phyloP scores from a whole-genome alignment of 2,329 filamentous ascomycete genomes.

The Beauveria sp. region DNA sequence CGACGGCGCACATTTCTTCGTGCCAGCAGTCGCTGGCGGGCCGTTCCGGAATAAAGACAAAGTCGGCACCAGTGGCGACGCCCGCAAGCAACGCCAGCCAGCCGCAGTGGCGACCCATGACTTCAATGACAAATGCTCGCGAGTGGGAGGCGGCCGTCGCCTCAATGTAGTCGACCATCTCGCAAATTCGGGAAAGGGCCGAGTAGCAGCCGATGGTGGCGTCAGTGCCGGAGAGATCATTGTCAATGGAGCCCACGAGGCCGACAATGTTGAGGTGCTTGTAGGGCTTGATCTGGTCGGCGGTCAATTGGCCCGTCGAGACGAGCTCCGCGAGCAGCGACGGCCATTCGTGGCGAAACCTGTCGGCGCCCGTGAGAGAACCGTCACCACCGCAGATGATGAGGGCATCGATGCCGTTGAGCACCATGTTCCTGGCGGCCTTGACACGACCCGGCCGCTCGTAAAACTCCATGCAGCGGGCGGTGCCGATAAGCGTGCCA shows the following conservation, averaged over 20 bases:
- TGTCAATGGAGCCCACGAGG: constrained; percentile 94
- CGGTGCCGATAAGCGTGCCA: constrained; percentile 92
- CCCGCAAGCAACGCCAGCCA: constrained; percentile 96
- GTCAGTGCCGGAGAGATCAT: constrained; percentile 94
- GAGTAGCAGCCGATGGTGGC: constrained; percentile 97
- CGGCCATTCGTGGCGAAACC: constrained; percentile 88
- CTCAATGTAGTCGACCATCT: constrained; percentile 94
- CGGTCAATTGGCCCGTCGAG: constrained; percentile 59
- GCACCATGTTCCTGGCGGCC: constrained; percentile 90
- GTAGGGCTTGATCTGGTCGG: constrained; percentile 67
- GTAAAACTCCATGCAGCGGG: constrained; percentile 86
- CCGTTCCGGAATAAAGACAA: constrained; percentile 93
- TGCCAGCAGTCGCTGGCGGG: constrained; percentile 84
- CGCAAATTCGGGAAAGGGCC: constrained; percentile 84
- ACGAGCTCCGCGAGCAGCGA: constrained; percentile 81
- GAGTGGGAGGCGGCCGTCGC: constrained; percentile 92
- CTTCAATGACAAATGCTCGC: constrained; percentile 92
- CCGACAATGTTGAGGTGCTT: constrained; percentile 91
- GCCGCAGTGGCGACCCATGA: constrained; percentile 97
- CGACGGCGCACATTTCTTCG: constrained; percentile 74
- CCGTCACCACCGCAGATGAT: constrained; percentile 97
- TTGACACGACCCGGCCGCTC: constrained; percentile 75
- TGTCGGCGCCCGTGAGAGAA: constrained; percentile 90
- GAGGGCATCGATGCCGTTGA: constrained; percentile 88
- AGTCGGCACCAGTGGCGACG: constrained; percentile 91